Evolutionary conservation across 148 eudicot species (phyloP).

Genomic region (Vaccinium myrtillus): DNA sequence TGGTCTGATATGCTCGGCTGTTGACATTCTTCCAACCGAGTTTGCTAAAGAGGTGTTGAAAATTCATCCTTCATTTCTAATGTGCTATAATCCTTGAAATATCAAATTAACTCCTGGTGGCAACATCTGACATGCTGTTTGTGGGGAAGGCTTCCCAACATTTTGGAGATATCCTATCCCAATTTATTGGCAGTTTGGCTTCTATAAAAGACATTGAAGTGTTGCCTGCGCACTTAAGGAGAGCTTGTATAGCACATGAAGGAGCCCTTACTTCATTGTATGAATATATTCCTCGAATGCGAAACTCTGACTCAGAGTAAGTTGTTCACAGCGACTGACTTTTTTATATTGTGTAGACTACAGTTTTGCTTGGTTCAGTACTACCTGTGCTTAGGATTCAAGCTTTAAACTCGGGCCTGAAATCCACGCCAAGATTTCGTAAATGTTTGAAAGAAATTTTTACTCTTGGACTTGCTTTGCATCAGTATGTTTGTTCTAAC

Average conservation of each 20-base stretch:
- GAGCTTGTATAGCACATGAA: slow-evolving; percentile 81
- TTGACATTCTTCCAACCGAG: slow-evolving; percentile 97
- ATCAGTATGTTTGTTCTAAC: neutral
- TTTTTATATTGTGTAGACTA: slow-evolving; percentile 1
- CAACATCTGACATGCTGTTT: slow-evolving; percentile 11
- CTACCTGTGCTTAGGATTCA: neutral
- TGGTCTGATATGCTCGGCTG: slow-evolving; percentile 83
- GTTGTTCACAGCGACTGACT: slow-evolving; percentile 27
- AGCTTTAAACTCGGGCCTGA: neutral
- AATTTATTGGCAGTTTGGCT: slow-evolving; percentile 69
- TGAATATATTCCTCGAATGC: slow-evolving; percentile 91
- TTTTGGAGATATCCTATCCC: slow-evolving; percentile 86
- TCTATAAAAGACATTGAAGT: slow-evolving; percentile 47
- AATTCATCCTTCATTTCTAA: slow-evolving; percentile 12
- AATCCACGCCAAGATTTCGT: neutral
- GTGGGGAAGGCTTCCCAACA: slow-evolving; percentile 88
- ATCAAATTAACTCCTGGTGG: slow-evolving; percentile 7
- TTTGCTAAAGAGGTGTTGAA: slow-evolving; percentile 89
- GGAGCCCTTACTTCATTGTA: slow-evolving; percentile 77
- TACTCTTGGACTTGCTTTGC: slow-evolving; percentile 1
- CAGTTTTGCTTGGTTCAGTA: neutral
- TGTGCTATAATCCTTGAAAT: neutral
- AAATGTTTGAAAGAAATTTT: slow-evolving; percentile 8
- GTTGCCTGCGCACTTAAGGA: slow-evolving; percentile 62
- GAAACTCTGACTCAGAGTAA: slow-evolving; percentile 70